These are phyloP conservation scores for Sporothrix variecibatus DNA, from an alignment of 2,329 filamentous ascomycete genomes.

Conservation along the genomic window DNA sequence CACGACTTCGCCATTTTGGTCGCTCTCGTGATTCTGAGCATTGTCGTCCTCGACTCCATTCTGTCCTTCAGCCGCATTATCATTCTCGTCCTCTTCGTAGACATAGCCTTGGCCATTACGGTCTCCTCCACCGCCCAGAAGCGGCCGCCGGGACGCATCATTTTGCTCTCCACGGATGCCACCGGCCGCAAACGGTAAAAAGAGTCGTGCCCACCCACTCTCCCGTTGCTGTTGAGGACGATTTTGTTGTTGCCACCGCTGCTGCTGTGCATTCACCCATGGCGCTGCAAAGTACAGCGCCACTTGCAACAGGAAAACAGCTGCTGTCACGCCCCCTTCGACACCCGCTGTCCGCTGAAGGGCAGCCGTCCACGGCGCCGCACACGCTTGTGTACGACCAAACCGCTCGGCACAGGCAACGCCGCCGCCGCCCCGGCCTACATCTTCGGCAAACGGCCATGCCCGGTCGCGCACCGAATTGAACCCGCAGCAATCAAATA, in stretches of 20 bases:
- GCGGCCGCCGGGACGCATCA: background rate
- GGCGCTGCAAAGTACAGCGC: background rate
- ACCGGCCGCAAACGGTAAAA: background rate
- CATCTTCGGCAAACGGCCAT: conserved; percentile 57
- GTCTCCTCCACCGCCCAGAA: background rate
- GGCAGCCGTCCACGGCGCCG: conserved; percentile 56
- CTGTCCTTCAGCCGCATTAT: background rate
- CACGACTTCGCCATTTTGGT: background rate
- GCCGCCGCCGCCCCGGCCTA: conserved; percentile 32
- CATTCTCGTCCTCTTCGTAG: background rate
- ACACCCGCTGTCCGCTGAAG: conserved; percentile 57
- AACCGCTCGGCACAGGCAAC: conserved; percentile 48
- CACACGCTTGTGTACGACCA: conserved; percentile 51
- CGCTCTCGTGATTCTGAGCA: background rate
- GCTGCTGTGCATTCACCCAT: conserved; percentile 7
- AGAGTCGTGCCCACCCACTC: background rate
- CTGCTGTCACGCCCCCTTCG: conserved; percentile 55
- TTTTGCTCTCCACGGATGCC: background rate
- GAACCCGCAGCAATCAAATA: conserved; percentile 67
- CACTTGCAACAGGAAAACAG: conserved; percentile 60
- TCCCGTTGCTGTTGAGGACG: background rate
- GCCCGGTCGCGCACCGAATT: conserved; percentile 58
- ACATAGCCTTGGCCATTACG: background rate
- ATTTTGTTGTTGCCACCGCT: background rate
- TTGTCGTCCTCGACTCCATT: background rate